phyloP scores from a whole-genome alignment of 352 stramenopile species.

The Phytopythium montanum region DNA sequence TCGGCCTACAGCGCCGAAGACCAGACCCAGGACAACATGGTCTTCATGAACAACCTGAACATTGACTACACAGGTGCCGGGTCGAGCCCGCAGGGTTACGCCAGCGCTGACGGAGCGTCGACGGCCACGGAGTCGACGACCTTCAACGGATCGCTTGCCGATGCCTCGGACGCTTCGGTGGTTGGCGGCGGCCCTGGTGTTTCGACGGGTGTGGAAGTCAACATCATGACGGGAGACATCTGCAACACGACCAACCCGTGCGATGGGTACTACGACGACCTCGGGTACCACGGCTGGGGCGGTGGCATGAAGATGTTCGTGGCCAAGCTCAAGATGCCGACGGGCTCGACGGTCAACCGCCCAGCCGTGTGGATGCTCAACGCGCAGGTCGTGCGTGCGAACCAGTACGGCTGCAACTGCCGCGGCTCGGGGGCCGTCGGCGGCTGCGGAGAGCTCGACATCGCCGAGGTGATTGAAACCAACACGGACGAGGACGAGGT shows the following conservation, averaged over 20 bases:
- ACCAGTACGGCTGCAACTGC: conserved; percentile 79
- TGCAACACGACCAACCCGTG: conserved; percentile 40
- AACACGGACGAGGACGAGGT: conserved; percentile 49
- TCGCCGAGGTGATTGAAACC: conserved; percentile 69
- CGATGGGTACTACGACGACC: conserved; percentile 61
- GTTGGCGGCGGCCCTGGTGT: conserved; percentile 41
- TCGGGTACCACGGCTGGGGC: conserved; percentile 61
- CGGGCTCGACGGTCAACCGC: conserved; percentile 33
- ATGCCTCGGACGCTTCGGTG: conserved; percentile 39
- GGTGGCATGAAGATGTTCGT: conserved; percentile 75
- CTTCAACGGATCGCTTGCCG: conserved; percentile 39
- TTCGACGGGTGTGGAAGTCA: conserved; percentile 60
- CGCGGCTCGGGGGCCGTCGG: conserved; percentile 42
- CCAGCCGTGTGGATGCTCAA: conserved; percentile 79
- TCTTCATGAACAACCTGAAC: conserved; percentile 60
- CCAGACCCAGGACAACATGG: conserved; percentile 31
- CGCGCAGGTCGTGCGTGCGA: conserved; percentile 56
- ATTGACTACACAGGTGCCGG: conserved; percentile 38
- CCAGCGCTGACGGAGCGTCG: conserved; percentile 21
- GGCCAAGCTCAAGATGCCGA: conserved; percentile 64
- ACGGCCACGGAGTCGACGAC: conserved; percentile 17
- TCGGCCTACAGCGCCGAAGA: conserved; percentile 34
- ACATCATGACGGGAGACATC: conserved; percentile 66
- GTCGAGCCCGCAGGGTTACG: conserved; percentile 39
- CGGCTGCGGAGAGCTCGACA: conserved; percentile 68